Evolutionary conservation across 768 basidiomycete species (phyloP).

Genomic region (Pluteus cervinus): DNA sequence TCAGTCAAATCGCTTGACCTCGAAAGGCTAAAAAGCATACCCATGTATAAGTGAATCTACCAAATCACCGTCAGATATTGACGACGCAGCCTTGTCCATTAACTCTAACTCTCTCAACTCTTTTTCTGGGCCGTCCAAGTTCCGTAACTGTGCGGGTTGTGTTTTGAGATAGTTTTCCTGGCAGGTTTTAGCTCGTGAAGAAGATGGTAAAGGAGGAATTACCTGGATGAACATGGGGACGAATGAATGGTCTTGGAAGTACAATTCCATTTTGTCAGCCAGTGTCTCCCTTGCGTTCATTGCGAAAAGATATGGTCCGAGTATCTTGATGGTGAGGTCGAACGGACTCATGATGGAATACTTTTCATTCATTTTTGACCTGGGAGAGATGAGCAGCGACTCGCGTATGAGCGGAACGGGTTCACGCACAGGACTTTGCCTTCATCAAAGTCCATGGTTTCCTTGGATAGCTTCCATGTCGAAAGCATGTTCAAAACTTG

Average conservation of each 20-base stretch:
- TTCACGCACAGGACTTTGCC: slow-evolving; percentile 88
- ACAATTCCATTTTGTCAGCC: slow-evolving; percentile 89
- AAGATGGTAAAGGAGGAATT: not conserved
- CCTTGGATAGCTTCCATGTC: slow-evolving; percentile 86
- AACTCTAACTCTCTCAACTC: slow-evolving; percentile 69
- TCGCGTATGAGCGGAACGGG: slow-evolving; percentile 8
- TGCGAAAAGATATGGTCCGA: slow-evolving; percentile 90
- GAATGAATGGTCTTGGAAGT: slow-evolving; percentile 95
- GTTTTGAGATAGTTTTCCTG: slow-evolving; percentile 95
- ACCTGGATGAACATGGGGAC: slow-evolving; percentile 95
- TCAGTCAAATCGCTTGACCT: not conserved
- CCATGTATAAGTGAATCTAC: slow-evolving; percentile 93
- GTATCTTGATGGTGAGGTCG: slow-evolving; percentile 81
- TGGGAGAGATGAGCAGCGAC: slow-evolving; percentile 21
- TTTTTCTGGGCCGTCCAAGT: slow-evolving; percentile 57
- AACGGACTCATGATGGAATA: slow-evolving; percentile 89
- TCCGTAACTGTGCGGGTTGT: slow-evolving; percentile 55
- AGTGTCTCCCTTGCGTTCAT: slow-evolving; percentile 74
- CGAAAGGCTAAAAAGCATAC: slow-evolving; percentile 34
- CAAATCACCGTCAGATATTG: slow-evolving; percentile 92
- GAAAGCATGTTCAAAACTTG: slow-evolving; percentile 98
- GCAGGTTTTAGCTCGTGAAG: slow-evolving; percentile 1
- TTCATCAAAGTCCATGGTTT: slow-evolving; percentile 85
- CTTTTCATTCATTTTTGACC: slow-evolving; percentile 88
- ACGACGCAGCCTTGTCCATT: slow-evolving; percentile 84